Percentiles rank a stretch among this genome's conserved stretches.
Conservation (phyloP, 768 basidiomycete species). For the Boletus vermiculosoides region DNA sequence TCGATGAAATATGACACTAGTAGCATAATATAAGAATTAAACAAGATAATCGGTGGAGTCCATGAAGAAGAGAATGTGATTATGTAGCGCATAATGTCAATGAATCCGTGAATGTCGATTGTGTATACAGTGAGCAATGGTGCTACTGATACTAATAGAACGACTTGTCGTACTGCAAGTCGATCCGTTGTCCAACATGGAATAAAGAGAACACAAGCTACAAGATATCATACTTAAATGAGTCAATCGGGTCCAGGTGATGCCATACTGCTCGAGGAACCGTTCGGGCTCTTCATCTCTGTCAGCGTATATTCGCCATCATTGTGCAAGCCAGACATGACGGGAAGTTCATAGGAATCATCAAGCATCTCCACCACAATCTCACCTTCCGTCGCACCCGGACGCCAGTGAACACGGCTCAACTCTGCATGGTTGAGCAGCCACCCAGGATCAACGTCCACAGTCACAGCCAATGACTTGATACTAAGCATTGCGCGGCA, state of each 20-base stretch:
- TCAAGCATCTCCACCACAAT: slow-evolving; percentile 22
- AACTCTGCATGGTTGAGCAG: slow-evolving; percentile 46
- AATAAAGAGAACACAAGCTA: not conserved
- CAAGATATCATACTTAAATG: not conserved
- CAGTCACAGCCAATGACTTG: slow-evolving; percentile 41
- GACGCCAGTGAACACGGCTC: slow-evolving; percentile 41
- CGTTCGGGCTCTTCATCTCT: not conserved
- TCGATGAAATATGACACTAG: no score
- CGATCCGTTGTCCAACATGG: not conserved
- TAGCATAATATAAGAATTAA: no score
- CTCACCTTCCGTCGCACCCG: slow-evolving; percentile 37
- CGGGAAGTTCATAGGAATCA: slow-evolving; percentile 1
- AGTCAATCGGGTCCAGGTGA: not conserved
- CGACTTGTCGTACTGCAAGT: not conserved
- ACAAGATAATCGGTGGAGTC: not conserved
- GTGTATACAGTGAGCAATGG: not conserved
- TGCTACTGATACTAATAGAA: no score
- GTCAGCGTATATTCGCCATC: not conserved
- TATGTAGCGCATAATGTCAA: not conserved
- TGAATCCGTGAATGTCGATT: not conserved
- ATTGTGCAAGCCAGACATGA: not conserved
- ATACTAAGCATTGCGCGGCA: slow-evolving; percentile 42
- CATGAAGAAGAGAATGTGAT: not conserved
- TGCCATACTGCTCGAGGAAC: not conserved
- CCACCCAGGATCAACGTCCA: slow-evolving; percentile 44